Evolutionary conservation across 2,329 filamentous ascomycete genomes (phyloP).

Genomic region (Monosporascus sp.): DNA sequence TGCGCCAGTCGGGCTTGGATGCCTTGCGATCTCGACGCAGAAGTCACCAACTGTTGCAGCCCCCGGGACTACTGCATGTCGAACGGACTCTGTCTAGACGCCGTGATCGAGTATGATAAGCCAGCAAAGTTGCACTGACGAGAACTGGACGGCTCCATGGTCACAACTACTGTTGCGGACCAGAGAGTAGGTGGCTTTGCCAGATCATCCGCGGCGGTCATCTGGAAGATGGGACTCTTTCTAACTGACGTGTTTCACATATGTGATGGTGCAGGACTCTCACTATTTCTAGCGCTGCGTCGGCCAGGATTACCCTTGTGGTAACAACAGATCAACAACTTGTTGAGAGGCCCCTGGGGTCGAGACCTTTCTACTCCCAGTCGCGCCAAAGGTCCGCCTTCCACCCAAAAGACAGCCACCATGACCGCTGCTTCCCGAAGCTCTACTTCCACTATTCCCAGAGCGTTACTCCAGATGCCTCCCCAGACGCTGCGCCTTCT

Average conservation of each 20-base stretch:
- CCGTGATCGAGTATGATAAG: conserved; percentile 19
- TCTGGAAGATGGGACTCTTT: not conserved
- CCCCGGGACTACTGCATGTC: conserved; percentile 20
- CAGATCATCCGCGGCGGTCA: not conserved
- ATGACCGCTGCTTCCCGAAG: not conserved
- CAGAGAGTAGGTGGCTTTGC: conserved; percentile 6
- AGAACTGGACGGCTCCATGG: conserved; percentile 20
- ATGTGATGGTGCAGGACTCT: conserved; percentile 8
- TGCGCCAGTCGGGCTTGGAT: conserved; percentile 2
- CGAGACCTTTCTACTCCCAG: not conserved
- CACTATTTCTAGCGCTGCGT: conserved; percentile 7
- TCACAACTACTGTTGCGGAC: conserved; percentile 12
- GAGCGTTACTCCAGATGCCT: no score
- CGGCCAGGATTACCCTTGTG: conserved; percentile 9
- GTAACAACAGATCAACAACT: conserved; percentile 7
- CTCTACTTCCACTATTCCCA: no score
- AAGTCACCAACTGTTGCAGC: conserved; percentile 20
- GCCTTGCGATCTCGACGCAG: conserved; percentile 14
- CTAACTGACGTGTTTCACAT: not conserved
- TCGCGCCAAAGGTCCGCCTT: not conserved
- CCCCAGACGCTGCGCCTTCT: not conserved
- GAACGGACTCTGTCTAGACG: conserved; percentile 25
- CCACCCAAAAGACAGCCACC: not conserved
- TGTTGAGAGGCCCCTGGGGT: conserved; percentile 8
- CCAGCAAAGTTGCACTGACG: conserved; percentile 24